Evolutionary conservation across 805 yeast genomes (phyloP).

Genomic region (Spencermartinsiella europaea): DNA sequence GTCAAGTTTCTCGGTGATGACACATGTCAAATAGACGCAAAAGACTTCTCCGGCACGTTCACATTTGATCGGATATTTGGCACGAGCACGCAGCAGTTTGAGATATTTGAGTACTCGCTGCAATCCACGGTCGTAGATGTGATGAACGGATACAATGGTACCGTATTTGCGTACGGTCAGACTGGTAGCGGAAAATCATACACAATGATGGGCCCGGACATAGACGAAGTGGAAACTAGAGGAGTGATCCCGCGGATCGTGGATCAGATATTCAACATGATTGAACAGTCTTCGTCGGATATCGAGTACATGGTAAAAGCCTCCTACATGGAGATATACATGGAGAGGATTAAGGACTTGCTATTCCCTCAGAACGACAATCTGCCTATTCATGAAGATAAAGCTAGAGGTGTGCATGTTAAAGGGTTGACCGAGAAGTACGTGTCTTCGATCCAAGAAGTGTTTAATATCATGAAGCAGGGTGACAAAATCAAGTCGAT

Average conservation of each 20-base stretch:
- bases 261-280: conserved; percentile 55
- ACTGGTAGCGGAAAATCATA: conserved; percentile 73
- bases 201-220: conserved; percentile 65
- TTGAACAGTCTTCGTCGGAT: conserved; percentile 41
- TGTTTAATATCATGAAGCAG: conserved; percentile 49
- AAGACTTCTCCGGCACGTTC: conserved; percentile 34
- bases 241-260: conserved; percentile 75
- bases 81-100: conserved; percentile 46
- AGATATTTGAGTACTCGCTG: conserved; percentile 55
- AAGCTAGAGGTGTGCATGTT: conserved; percentile 60
- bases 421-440: conserved; percentile 60
- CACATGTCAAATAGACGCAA: conserved; percentile 24
- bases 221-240: conserved; percentile 34
- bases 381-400: conserved; percentile 59
- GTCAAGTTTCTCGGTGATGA: conserved; percentile 25
- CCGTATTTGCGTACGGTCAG: conserved; percentile 75
- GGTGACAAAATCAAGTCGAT: conserved; percentile 56
- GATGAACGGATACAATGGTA: conserved; percentile 70
- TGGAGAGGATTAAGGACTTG: conserved; percentile 71
- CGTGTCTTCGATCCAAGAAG: conserved; percentile 55
- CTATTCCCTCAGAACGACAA: conserved; percentile 41
- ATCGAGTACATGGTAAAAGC: conserved; percentile 63
- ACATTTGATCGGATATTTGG: conserved; percentile 65
- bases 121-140: conserved; percentile 62
- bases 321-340: conserved; percentile 74